These are phyloP conservation scores for Corinectria fuckeliana DNA, from an alignment of 2,329 filamentous ascomycete species.

Conservation along the genomic window DNA sequence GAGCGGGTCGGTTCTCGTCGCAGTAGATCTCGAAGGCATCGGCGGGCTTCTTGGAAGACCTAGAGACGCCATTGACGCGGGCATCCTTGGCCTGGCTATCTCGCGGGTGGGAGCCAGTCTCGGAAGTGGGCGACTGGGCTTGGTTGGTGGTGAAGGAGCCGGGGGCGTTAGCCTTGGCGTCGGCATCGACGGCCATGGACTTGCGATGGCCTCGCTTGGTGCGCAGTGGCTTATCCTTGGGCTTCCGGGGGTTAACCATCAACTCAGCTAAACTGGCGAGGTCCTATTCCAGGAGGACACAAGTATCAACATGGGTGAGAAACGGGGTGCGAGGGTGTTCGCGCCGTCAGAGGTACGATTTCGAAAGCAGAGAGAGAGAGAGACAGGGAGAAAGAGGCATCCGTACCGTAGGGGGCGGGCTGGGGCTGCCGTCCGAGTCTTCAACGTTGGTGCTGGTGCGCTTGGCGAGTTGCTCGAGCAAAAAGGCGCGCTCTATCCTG, in stretches of 20 bases:
- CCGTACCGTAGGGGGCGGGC: conserved; percentile 78
- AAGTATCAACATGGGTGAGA: conserved; percentile 42
- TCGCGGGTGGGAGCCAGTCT: conserved; percentile 48
- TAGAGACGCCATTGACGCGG: conserved; percentile 49
- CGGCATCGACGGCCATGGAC: conserved; percentile 55
- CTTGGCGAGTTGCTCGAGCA: conserved; percentile 75
- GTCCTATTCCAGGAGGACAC: conserved; percentile 43
- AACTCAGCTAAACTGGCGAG: conserved; percentile 42
- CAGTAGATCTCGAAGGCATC: conserved; percentile 63
- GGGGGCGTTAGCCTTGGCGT: conserved; percentile 48
- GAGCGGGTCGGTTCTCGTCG: conserved; percentile 53
- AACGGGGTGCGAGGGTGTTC: conserved; percentile 25
- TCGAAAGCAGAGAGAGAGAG: conserved; percentile 24
- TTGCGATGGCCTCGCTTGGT: conserved; percentile 76
- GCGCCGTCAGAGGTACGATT: conserved; percentile 19
- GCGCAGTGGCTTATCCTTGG: conserved; percentile 78
- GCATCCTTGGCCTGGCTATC: conserved; percentile 41
- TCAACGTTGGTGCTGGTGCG: conserved; percentile 77
- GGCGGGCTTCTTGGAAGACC: conserved; percentile 51
- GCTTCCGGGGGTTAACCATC: conserved; percentile 57
- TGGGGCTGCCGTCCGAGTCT: conserved; percentile 80
- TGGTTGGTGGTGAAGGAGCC: conserved; percentile 56
- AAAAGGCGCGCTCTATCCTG: conserved; percentile 81
- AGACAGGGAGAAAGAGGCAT: conserved; percentile 11
- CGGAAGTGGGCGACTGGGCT: conserved; percentile 56